Evolutionary conservation across 1,139 yeast species (phyloP).

Genomic region (Tardiomyces digboiensis): DNA sequence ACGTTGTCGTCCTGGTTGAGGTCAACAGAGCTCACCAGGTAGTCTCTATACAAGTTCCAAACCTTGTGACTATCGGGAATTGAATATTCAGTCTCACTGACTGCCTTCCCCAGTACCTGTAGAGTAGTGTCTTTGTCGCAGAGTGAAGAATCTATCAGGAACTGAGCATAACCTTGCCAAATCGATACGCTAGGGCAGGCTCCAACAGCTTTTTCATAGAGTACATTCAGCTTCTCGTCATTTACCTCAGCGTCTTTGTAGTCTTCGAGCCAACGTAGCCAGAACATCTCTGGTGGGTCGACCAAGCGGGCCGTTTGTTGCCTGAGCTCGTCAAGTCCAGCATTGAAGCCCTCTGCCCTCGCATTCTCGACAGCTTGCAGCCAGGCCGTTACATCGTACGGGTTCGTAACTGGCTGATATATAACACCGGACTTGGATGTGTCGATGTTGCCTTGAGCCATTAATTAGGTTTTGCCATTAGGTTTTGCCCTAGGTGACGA

Average conservation of each 20-base stretch:
- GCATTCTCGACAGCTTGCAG: not conserved
- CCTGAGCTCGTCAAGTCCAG: not conserved
- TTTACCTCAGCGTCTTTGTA: not conserved
- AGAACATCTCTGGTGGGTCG: not conserved
- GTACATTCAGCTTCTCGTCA: not conserved
- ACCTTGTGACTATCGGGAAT: conserved; percentile 1
- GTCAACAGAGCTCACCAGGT: not conserved
- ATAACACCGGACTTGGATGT: too few relatives aligned
- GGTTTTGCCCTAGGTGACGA: too few relatives aligned
- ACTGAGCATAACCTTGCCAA: conserved; percentile 1
- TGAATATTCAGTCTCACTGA: not conserved
- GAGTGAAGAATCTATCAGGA: not conserved
- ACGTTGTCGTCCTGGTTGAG: not conserved
- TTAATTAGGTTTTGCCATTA: too few relatives aligned
- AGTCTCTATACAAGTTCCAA: conserved; percentile 2
- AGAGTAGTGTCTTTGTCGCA: not conserved
- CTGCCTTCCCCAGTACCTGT: not conserved
- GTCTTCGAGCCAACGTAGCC: not conserved
- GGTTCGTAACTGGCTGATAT: too few relatives aligned
- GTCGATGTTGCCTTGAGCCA: too few relatives aligned
- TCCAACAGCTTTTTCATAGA: not conserved
- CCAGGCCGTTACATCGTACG: not conserved
- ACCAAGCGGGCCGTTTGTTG: not conserved
- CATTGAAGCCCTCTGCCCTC: not conserved
- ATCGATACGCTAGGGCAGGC: conserved; percentile 1